These are phyloP conservation scores for Cryptococcus hybrid DNA, from an alignment of 1,284 basidiomycete species.

Conservation along the genomic window DNA sequence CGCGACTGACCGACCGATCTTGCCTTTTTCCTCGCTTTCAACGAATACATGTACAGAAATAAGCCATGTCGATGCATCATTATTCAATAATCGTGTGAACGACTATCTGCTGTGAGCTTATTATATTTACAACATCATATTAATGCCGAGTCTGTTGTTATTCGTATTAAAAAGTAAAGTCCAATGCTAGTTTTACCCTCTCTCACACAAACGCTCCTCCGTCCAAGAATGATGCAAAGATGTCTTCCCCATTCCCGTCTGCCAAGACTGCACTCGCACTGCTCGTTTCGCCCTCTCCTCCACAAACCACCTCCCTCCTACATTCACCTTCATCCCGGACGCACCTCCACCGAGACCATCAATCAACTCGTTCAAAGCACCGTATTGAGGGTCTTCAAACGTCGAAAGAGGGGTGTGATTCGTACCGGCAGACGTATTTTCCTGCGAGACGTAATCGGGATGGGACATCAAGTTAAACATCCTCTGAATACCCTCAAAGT, in stretches of 20 bases:
- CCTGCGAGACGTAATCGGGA: not conserved
- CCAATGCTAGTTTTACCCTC: too few relatives aligned
- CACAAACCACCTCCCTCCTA: not conserved
- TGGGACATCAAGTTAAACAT: conserved; percentile 9
- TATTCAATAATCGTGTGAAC: too few relatives aligned
- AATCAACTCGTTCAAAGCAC: not conserved
- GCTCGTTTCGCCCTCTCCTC: conserved; percentile 1
- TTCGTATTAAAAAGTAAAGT: too few relatives aligned
- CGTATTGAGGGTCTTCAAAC: not conserved
- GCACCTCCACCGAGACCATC: not conserved
- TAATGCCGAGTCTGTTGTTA: too few relatives aligned
- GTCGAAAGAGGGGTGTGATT: not conserved
- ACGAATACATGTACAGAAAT: too few relatives aligned
- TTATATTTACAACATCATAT: too few relatives aligned
- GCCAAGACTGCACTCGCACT: conserved; percentile 6
- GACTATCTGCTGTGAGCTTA: too few relatives aligned
- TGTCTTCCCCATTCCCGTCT: conserved; percentile 1
- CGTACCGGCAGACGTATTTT: not conserved
- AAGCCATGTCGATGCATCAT: too few relatives aligned
- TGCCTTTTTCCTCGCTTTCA: too few relatives aligned
- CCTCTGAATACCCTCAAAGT: conserved; percentile 13
- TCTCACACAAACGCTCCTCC: too few relatives aligned
- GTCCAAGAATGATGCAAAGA: conserved; percentile 11
- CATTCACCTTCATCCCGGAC: not conserved
- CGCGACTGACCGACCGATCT: too few relatives aligned